Base-by-base conservation (phyloP, 176 grass and related monocot species). In the Zizania latifolia region DNA sequence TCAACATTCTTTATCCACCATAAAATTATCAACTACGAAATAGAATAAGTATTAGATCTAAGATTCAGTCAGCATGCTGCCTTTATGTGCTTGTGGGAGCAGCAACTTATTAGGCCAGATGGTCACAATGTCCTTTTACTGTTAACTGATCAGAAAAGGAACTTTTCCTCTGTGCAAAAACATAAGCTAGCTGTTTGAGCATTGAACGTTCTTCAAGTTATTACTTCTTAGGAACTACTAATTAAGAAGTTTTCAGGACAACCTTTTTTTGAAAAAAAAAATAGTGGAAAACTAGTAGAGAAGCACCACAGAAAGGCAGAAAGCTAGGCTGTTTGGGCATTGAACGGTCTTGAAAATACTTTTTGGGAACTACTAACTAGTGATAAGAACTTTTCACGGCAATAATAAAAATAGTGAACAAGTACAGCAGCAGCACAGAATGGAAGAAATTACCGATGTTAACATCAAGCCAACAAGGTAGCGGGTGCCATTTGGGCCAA, bases 401-500 rank as follows among this genome's bases (percentile, higher is more conserved):
- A 45, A 45, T 0, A 45, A 45, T 2, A n/a, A 53, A 84, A 30
- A 40, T n/a, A 50, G 31, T 17, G 3, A 80, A 80, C 30, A 7
- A 54, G 41, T 51, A 13, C 23, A 71, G 13, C 2, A 10, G 0
- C 30, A 9, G 23, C 39, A 24, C 57, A 50, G 73, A 50, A 57
- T 26, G 28, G 35, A 12, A 37, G 58, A 75, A 88, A 84, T 81
- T 81, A 99, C 95, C 0, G 83, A 79, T 15, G 82, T 91, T 41
- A 90, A 5, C 30, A 83, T 81, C 68, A 99, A 87, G 29, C 84
- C 85, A 12, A 99, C 53, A 33, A 99, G 89, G 75, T 86, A 88
- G 22, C 85, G 79, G 17, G 84, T 84, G 71, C 95, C 91, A 12
- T 68, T 88, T 40, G 89, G 63, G 10, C 86, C 91, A 53, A 99